Conservation (phyloP, 2,329 filamentous ascomycete genomes). For the Penicillium decumbens region DNA sequence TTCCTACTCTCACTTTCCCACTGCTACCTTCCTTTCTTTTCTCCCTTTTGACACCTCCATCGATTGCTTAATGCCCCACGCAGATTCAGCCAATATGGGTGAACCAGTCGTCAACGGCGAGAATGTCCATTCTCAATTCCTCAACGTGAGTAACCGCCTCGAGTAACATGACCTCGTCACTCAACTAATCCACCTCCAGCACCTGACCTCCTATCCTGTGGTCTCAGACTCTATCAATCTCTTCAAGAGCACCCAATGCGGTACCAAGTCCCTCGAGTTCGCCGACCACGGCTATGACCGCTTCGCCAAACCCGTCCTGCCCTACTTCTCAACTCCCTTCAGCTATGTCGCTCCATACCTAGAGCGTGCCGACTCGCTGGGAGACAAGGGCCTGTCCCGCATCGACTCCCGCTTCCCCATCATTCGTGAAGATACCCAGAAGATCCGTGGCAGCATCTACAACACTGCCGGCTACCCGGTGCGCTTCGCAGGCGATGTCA, state of each 20-base stretch:
- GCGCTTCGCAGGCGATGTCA: constrained; percentile 57
- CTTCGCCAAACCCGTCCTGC: constrained; percentile 71
- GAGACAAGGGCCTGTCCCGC: constrained; percentile 64
- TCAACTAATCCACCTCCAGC: constrained; percentile 49
- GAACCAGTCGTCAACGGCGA: constrained; percentile 50
- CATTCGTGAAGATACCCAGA: constrained; percentile 69
- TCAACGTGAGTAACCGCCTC: constrained; percentile 31
- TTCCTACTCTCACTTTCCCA: constrained; percentile 3
- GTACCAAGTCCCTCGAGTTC: constrained; percentile 74
- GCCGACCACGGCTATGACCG: constrained; percentile 70
- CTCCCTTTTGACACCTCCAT: background rate
- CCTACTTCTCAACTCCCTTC: constrained; percentile 74
- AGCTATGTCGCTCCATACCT: constrained; percentile 81
- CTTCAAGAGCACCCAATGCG: constrained; percentile 72
- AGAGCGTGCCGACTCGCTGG: constrained; percentile 71
- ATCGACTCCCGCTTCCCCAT: constrained; percentile 68
- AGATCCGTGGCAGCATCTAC: constrained; percentile 63
- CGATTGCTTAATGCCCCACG: constrained; percentile 45
- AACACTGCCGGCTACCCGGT: constrained; percentile 58
- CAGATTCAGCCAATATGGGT: constrained; percentile 45
- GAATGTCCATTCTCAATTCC: constrained; percentile 47
- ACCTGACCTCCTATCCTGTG: constrained; percentile 78
- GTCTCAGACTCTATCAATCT: constrained; percentile 71
- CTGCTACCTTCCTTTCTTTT: constrained; percentile 4
- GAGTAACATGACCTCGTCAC: constrained; percentile 4